Conservation (phyloP, 441 rosid species). For the Pelargonium exstipulatum region DNA sequence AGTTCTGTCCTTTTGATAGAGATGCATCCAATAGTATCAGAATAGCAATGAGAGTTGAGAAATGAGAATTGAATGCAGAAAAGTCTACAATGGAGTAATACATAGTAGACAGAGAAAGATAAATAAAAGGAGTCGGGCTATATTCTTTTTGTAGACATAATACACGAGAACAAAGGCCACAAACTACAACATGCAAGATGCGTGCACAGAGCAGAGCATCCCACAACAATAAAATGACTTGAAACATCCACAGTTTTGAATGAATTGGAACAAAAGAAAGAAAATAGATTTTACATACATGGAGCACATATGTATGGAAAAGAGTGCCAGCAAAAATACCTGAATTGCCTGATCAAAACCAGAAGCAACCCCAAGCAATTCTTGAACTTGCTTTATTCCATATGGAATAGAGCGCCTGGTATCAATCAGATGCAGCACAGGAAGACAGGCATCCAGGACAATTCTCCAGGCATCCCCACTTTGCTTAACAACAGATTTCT, state of each 20-base stretch:
- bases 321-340: constrained; percentile 33
- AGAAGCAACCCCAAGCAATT: constrained; percentile 80
- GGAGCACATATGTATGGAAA: not conserved
- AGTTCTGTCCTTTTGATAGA: not conserved
- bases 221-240: not conserved
- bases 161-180: not conserved
- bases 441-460: constrained; percentile 75
- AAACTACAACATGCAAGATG: constrained; percentile 1
- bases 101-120: not conserved
- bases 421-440: constrained; percentile 74
- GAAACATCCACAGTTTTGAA: not conserved
- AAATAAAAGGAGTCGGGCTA: not conserved
- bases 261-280: not conserved
- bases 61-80: not conserved
- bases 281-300: not conserved
- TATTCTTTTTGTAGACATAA: not conserved
- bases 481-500: constrained; percentile 64
- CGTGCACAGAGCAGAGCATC: not conserved
- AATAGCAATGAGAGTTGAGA: not conserved
- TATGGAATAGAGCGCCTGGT: constrained; percentile 77
- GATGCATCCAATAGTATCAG: not conserved
- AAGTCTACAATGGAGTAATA: not conserved
- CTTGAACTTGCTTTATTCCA: constrained; percentile 84
- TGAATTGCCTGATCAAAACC: constrained; percentile 86
- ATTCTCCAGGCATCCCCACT: constrained; percentile 97